Percentiles rank a stretch among this genome's conserved stretches.
phyloP scores from a whole-genome alignment of 805 yeast genomes.

The Hermanozyma aechmeae region DNA sequence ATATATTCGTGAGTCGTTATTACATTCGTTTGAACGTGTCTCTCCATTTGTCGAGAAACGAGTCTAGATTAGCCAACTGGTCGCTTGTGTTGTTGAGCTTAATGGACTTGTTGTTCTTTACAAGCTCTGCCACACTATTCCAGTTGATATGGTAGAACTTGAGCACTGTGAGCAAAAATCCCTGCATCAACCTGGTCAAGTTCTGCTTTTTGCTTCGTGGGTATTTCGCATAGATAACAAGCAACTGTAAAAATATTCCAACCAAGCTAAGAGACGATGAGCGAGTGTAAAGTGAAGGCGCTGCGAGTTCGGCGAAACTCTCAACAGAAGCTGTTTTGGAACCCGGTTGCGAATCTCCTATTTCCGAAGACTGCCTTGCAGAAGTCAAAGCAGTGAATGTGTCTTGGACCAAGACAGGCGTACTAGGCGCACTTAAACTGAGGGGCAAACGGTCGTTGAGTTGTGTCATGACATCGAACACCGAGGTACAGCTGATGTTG shows the following conservation, averaged over 20 bases:
- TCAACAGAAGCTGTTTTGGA: slow-evolving; percentile 3
- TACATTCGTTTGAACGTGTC: slow-evolving; percentile 16
- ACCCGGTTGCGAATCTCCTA: slow-evolving; percentile 1
- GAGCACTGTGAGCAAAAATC: slow-evolving; percentile 23
- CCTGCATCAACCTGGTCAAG: slow-evolving; percentile 19
- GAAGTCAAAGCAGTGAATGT: slow-evolving; percentile 1
- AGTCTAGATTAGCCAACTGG: slow-evolving; percentile 22
- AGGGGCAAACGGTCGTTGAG: slow-evolving; percentile 34
- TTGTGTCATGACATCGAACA: slow-evolving; percentile 27
- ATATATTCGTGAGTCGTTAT: neutral
- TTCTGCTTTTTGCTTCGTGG: slow-evolving; percentile 19
- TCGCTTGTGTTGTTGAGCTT: slow-evolving; percentile 27
- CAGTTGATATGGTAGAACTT: slow-evolving; percentile 34
- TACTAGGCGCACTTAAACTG: slow-evolving; percentile 35
- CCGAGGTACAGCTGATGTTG: slow-evolving; percentile 16
- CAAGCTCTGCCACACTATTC: slow-evolving; percentile 25
- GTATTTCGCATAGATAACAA: slow-evolving; percentile 26
- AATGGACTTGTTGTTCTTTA: slow-evolving; percentile 24
- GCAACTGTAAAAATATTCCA: slow-evolving; percentile 23
- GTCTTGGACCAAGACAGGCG: slow-evolving; percentile 20
- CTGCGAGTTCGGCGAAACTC: neutral
- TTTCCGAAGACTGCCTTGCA: neutral
- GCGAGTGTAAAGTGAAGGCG: too few relatives aligned
- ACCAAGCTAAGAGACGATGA: slow-evolving; percentile 24
- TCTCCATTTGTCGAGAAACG: slow-evolving; percentile 31